Percentiles rank a stretch among this genome's conserved stretches.
phyloP scores from a whole-genome alignment of 352 stramenopile genomes.

The Pythium oligandrum region DNA sequence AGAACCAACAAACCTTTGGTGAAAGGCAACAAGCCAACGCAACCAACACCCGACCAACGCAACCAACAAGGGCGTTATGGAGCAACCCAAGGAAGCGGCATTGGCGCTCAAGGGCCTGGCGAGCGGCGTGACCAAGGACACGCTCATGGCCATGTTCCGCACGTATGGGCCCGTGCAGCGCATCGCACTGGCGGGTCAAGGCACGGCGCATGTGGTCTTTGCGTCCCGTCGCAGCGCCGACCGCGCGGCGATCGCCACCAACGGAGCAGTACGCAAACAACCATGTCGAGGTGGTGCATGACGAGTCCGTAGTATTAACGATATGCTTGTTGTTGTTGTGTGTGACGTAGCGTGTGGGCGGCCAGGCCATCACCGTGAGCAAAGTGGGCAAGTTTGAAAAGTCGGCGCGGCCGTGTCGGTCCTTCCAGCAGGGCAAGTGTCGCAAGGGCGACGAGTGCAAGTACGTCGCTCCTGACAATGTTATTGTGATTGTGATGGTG shows the following conservation, averaged over 20 bases:
- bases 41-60: slow-evolving; percentile 8
- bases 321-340: background rate
- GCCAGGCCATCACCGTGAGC: slow-evolving; percentile 38
- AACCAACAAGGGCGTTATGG: background rate
- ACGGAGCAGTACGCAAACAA: slow-evolving; percentile 31
- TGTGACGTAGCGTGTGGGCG: slow-evolving; percentile 28
- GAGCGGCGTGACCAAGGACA: slow-evolving; percentile 23
- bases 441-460: slow-evolving; percentile 66
- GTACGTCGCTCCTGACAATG: slow-evolving; percentile 22
- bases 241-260: slow-evolving; percentile 35
- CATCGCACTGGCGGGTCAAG: slow-evolving; percentile 34
- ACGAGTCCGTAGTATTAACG: no score
- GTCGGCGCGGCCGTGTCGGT: slow-evolving; percentile 33
- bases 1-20: slow-evolving; percentile 4
- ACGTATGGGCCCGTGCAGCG: slow-evolving; percentile 53
- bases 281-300: no score
- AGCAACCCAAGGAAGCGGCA: slow-evolving; percentile 20
- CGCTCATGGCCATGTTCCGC: slow-evolving; percentile 56
- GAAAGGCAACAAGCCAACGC: slow-evolving; percentile 4
- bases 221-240: slow-evolving; percentile 17
- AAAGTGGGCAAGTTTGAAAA: slow-evolving; percentile 40
- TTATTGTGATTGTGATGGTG: background rate
- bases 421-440: slow-evolving; percentile 59
- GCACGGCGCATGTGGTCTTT: slow-evolving; percentile 47
- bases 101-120: slow-evolving; percentile 52